Percentiles rank a stretch among this genome's conserved stretches.
These are phyloP conservation scores for Metschnikowia peoriensis DNA, from an alignment of 805 yeast genomes.

Conservation along the genomic window DNA sequence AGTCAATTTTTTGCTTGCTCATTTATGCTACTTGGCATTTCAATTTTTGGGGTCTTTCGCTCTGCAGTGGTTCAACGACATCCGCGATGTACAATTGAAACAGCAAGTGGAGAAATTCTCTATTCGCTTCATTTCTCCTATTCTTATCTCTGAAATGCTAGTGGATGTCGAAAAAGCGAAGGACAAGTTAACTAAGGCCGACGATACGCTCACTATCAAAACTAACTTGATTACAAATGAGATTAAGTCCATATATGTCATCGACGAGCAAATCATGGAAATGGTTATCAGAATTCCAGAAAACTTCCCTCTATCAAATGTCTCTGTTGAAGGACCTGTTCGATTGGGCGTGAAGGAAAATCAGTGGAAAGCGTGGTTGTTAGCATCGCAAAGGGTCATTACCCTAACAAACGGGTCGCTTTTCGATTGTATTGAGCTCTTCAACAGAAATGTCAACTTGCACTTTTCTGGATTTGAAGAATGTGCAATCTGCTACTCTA, in stretches of 20 bases:
- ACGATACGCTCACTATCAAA: conserved; percentile 54
- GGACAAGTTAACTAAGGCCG: conserved; percentile 28
- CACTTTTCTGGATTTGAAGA: conserved; percentile 95
- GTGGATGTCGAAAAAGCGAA: conserved; percentile 46
- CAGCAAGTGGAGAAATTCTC: conserved; percentile 62
- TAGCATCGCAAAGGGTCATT: conserved; percentile 84
- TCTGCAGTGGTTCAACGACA: conserved; percentile 67
- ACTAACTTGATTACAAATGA: conserved; percentile 63
- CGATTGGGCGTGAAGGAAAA: conserved; percentile 87
- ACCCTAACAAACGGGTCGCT: conserved; percentile 73
- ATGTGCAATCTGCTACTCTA: conserved; percentile 95
- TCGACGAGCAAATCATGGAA: conserved; percentile 87
- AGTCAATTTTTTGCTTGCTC: conserved; percentile 40
- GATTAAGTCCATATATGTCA: conserved; percentile 66
- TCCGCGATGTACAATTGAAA: conserved; percentile 67
- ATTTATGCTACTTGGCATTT: conserved; percentile 51
- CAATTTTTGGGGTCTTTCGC: conserved; percentile 53
- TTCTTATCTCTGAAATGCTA: conserved; percentile 57
- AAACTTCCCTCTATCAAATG: conserved; percentile 74
- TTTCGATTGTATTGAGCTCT: conserved; percentile 62
- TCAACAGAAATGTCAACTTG: conserved; percentile 70
- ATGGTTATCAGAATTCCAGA: conserved; percentile 71
- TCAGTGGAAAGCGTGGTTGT: conserved; percentile 93
- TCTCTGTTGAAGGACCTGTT: conserved; percentile 72
- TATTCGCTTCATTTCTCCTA: conserved; percentile 59